Evolutionary conservation across 352 stramenopile genomes (phyloP).

Genomic region (Pythium periplocum): DNA sequence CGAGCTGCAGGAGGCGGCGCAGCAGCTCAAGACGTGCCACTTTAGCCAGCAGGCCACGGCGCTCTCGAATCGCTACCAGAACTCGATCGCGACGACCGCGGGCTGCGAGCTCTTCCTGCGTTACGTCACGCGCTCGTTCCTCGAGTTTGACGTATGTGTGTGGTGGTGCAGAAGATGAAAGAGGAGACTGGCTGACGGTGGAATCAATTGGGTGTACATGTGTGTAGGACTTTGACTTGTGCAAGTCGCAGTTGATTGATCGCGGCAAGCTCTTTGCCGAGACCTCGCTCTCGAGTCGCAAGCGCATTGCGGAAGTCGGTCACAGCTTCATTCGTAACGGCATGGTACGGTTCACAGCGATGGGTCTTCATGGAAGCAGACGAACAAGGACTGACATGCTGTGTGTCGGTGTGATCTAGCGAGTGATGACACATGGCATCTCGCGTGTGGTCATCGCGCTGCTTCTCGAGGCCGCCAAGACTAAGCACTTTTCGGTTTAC

Average conservation of each 20-base stretch:
- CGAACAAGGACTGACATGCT: too few relatives aligned
- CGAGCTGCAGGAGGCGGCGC: constrained; percentile 85
- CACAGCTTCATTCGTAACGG: constrained; percentile 94
- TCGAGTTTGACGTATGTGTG: constrained; percentile 72
- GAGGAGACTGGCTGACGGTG: not conserved
- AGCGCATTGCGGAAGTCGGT: constrained; percentile 91
- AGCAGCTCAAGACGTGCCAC: constrained; percentile 59
- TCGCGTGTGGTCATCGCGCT: constrained; percentile 90
- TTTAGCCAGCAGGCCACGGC: constrained; percentile 28
- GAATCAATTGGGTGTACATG: not conserved
- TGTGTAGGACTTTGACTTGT: constrained; percentile 86
- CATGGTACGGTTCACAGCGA: constrained; percentile 37
- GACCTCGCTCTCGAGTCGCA: constrained; percentile 88
- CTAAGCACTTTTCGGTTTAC: constrained; percentile 92
- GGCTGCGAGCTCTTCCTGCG: constrained; percentile 93
- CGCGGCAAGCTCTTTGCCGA: constrained; percentile 91
- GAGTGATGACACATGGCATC: constrained; percentile 92
- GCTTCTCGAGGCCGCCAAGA: constrained; percentile 87
- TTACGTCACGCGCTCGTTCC: constrained; percentile 91
- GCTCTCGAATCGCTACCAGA: constrained; percentile 47
- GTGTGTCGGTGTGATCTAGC: constrained; percentile 22
- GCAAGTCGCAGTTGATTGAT: constrained; percentile 88
- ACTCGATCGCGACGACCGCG: constrained; percentile 87
- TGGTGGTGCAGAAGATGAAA: constrained; percentile 1
- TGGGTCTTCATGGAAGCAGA: too few relatives aligned